Conservation (phyloP, 306 rosid species). For the Erythrophleum fordii region DNA sequence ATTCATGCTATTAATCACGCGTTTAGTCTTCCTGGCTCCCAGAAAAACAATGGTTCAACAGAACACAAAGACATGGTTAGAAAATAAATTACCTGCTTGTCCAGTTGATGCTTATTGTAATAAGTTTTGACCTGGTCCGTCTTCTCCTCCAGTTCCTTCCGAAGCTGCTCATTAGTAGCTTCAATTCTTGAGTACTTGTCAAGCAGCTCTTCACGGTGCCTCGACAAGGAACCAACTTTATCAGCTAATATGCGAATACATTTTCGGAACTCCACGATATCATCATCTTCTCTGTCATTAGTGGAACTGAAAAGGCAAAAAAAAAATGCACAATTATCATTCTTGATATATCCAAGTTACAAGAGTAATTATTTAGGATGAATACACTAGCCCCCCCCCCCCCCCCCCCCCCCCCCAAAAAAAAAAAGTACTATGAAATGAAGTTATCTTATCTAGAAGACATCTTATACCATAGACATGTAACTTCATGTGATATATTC, state of each 20-base stretch:
- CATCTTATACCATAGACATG: not conserved
- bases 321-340: slow-evolving; percentile 23
- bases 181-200: slow-evolving; percentile 74
- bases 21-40: not conserved
- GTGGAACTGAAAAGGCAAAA: slow-evolving; percentile 65
- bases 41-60: not conserved
- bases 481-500: too few relatives aligned
- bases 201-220: slow-evolving; percentile 80
- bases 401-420: too few relatives aligned
- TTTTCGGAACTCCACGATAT: slow-evolving; percentile 75
- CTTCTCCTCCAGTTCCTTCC: slow-evolving; percentile 86
- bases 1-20: slow-evolving; percentile 22
- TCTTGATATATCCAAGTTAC: slow-evolving; percentile 4
- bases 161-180: slow-evolving; percentile 80
- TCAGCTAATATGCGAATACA: slow-evolving; percentile 77
- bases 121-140: slow-evolving; percentile 80
- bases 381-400: too few relatives aligned
- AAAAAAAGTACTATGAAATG: not conserved
- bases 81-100: slow-evolving; percentile 76
- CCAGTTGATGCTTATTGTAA: slow-evolving; percentile 89
- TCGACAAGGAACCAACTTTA: slow-evolving; percentile 75
- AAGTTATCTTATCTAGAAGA: not conserved
- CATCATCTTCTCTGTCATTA: slow-evolving; percentile 87
- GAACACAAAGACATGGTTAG: not conserved
- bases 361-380: too few relatives aligned